Percentiles rank a stretch among this genome's conserved stretches.
Evolutionary conservation across 306 rosid species (phyloP).

Genomic region (Lagenaria siceraria): DNA sequence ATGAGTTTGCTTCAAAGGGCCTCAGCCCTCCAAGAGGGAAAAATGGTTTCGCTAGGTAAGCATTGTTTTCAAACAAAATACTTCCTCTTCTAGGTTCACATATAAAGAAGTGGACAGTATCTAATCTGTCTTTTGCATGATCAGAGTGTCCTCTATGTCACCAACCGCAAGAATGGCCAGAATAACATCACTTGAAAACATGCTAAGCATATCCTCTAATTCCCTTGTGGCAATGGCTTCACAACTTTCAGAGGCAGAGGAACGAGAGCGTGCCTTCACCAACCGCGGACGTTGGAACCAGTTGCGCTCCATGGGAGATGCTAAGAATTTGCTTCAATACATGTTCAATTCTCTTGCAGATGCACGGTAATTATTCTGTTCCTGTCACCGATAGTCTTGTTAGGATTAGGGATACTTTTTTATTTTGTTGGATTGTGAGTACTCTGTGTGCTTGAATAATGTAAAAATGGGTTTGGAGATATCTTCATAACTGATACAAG

Average conservation of each 20-base stretch:
- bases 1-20: conserved; percentile 85
- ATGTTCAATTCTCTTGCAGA: conserved; percentile 91
- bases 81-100: conserved; percentile 3
- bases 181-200: conserved; percentile 86
- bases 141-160: conserved; percentile 89
- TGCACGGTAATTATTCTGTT: conserved; percentile 44
- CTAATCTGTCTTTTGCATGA: conserved; percentile 15
- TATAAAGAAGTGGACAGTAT: conserved; percentile 9
- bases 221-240: conserved; percentile 99
- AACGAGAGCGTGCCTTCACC: conserved; percentile 87
- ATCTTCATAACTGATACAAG: background rate
- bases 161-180: conserved; percentile 95
- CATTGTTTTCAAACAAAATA: conserved; percentile 3
- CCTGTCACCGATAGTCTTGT: background rate
- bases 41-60: conserved; percentile 80
- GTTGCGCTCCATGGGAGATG: conserved; percentile 97
- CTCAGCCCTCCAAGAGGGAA: conserved; percentile 92
- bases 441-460: background rate
- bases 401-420: background rate
- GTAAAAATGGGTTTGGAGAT: background rate
- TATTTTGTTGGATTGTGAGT: background rate
- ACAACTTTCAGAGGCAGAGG: conserved; percentile 99
- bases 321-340: conserved; percentile 88
- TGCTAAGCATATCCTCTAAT: conserved; percentile 88
- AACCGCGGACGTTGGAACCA: conserved; percentile 98